Evolutionary conservation across 768 basidiomycete species (phyloP).

Genomic region (Leccinum uliginosum): DNA sequence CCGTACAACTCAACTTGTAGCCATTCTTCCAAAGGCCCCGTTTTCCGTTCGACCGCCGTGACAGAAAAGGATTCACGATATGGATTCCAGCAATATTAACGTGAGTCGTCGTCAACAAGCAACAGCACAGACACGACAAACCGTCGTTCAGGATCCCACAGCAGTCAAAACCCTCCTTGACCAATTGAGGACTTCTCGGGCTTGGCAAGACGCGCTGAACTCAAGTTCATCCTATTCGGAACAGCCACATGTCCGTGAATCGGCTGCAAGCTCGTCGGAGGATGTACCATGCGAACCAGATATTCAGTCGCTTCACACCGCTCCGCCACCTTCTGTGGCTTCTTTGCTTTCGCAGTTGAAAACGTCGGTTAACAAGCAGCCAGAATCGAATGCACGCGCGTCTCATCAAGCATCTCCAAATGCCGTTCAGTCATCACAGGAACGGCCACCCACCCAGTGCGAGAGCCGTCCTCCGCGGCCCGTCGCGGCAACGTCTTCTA

Average conservation of each 20-base stretch:
- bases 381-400: conserved; percentile 5
- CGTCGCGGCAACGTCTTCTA: conserved; percentile 3
- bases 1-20: neutral
- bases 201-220: conserved; percentile 54
- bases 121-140: neutral
- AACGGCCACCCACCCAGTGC: conserved; percentile 5
- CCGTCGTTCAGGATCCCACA: conserved; percentile 51
- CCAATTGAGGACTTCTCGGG: conserved; percentile 59
- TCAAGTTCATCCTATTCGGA: conserved; percentile 7
- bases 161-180: conserved; percentile 70
- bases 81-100: conserved; percentile 54
- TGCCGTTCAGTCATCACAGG: conserved; percentile 12
- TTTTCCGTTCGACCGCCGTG: neutral
- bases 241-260: conserved; percentile 7
- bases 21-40: neutral
- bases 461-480: conserved; percentile 14
- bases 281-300: conserved; percentile 1
- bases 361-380: conserved; percentile 22
- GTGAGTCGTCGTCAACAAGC: conserved; percentile 30
- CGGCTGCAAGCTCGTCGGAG: conserved; percentile 3
- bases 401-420: conserved; percentile 6
- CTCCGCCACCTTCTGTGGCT: conserved; percentile 46
- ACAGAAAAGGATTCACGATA: conserved; percentile 8
- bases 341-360: conserved; percentile 60
- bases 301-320: neutral